These are phyloP conservation scores for Lepidium africanum DNA, from an alignment of 345 rosid genomes.

Conservation along the genomic window DNA sequence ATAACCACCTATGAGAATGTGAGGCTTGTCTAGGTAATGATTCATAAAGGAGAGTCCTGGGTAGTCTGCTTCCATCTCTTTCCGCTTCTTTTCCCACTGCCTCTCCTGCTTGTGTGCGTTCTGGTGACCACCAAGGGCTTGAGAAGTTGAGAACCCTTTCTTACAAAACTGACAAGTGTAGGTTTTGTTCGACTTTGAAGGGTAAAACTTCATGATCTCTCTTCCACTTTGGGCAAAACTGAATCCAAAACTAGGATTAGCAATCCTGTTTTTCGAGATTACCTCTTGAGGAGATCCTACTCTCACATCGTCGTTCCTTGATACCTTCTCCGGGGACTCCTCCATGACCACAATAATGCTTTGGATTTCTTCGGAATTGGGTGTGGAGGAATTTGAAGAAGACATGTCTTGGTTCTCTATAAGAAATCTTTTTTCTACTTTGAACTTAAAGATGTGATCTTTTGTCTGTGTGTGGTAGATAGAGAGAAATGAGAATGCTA, in stretches of 20 bases:
- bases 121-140: conserved; percentile 96
- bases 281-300: conserved; percentile 9
- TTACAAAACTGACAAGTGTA: conserved; percentile 17
- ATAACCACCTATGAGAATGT: conserved; percentile 25
- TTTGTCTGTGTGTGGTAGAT: conserved; percentile 19
- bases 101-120: conserved; percentile 91
- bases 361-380: not conserved
- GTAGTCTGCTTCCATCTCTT: conserved; percentile 12
- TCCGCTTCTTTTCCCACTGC: conserved; percentile 32
- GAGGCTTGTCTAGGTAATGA: conserved; percentile 21
- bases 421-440: not conserved
- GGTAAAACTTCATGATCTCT: conserved; percentile 24
- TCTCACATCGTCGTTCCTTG: not conserved
- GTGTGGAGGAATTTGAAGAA: conserved; percentile 13
- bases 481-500: conserved; percentile 1
- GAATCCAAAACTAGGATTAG: not conserved
- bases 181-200: conserved; percentile 11
- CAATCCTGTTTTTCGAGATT: not conserved
- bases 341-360: not conserved
- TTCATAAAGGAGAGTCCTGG: not conserved
- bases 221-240: conserved; percentile 3
- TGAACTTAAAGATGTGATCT: conserved; percentile 4
- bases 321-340: not conserved
- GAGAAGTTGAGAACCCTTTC: conserved; percentile 57
- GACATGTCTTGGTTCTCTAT: conserved; percentile 15